Conservation (phyloP, 192 early-diverging fungal species). For the Paraglomus occultum region DNA sequence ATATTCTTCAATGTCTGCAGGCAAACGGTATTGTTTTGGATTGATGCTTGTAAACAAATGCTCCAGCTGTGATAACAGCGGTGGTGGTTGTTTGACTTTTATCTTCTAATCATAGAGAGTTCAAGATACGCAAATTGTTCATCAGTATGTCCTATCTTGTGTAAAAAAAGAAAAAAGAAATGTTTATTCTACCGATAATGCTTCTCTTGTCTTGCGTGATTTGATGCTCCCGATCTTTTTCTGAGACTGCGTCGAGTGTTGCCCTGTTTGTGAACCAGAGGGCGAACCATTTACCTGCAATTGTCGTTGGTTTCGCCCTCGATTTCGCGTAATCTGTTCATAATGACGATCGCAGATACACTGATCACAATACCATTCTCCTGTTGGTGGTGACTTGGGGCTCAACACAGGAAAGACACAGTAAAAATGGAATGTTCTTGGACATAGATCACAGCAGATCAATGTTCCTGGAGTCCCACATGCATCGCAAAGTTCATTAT, state of each 20-base stretch:
- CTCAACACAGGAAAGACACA: constrained; percentile 40
- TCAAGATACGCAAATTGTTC: not conserved
- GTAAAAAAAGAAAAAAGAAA: too few relatives aligned
- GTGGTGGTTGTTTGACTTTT: not conserved
- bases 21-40: not conserved
- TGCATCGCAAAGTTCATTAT: constrained; percentile 40
- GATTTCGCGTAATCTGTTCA: not conserved
- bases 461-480: constrained; percentile 36
- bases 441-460: constrained; percentile 43
- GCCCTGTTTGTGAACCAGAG: not conserved
- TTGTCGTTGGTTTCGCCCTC: not conserved
- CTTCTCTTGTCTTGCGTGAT: not conserved
- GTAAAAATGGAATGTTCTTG: constrained; percentile 43
- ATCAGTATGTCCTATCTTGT: not conserved
- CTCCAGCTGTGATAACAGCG: not conserved
- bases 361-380: constrained; percentile 42
- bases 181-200: not conserved
- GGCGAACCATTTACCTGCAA: not conserved
- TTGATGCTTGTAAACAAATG: not conserved
- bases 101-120: not conserved
- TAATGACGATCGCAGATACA: constrained; percentile 36
- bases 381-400: constrained; percentile 32
- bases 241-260: not conserved
- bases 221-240: too few relatives aligned
- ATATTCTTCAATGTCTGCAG: not conserved